phyloP scores from a whole-genome alignment of 1,139 yeast species.

The Diutina pseudorugosa region DNA sequence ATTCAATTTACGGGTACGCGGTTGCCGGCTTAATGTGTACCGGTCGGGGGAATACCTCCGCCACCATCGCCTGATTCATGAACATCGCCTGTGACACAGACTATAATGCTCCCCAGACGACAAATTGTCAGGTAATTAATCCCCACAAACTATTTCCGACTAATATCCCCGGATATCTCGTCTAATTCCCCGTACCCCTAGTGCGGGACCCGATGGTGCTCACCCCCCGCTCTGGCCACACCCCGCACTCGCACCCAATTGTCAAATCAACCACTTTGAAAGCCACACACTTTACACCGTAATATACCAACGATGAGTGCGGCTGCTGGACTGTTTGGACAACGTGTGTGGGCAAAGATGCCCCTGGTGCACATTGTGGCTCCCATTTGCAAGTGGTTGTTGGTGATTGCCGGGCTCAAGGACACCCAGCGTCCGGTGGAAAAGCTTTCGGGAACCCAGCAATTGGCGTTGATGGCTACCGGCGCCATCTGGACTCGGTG shows the following conservation, averaged over 20 bases:
- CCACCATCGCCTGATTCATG: too few relatives aligned
- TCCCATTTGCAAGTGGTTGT: constrained; percentile 60
- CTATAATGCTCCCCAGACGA: too few relatives aligned
- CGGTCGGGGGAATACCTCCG: not conserved
- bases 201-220: too few relatives aligned
- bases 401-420: constrained; percentile 81
- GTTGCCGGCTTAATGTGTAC: not conserved
- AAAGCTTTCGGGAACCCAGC: constrained; percentile 84
- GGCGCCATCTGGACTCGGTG: constrained; percentile 98
- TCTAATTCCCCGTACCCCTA: too few relatives aligned
- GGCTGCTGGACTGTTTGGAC: constrained; percentile 1
- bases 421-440: constrained; percentile 89
- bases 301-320: not conserved
- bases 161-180: not conserved
- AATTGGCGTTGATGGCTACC: constrained; percentile 77
- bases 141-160: not conserved
- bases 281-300: not conserved
- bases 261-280: not conserved
- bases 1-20: too few relatives aligned
- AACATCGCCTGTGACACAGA: too few relatives aligned
- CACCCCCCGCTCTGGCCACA: not conserved
- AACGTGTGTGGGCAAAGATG: constrained; percentile 3
- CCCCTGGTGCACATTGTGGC: constrained; percentile 79
- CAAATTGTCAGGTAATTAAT: not conserved
- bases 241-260: not conserved